Evolutionary conservation across 495 filamentous ascomycete genomes (phyloP), one percentile per base, ranked within the genome.

Genomic region (Coniosporium apollinis): DNA sequence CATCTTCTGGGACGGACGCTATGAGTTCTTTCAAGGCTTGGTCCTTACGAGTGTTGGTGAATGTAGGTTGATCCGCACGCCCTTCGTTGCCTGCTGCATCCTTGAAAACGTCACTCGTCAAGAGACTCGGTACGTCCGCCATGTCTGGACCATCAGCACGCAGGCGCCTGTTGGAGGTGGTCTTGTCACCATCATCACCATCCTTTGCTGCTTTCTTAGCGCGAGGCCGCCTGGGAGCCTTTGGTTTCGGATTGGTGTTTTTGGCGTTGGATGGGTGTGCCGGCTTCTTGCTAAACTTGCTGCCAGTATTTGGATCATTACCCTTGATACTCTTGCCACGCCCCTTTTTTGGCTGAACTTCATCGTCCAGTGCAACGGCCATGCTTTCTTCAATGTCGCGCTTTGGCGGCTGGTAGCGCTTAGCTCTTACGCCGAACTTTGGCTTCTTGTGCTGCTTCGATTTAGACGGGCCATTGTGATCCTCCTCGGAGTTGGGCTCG

Each of bases 1-100:
- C 26, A 5, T 45, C 44, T 7, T 19, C 9, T 1, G 53, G 47
- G 0, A 58, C 36, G 18, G 42, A 45, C 1, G 53, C 51, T 31
- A 58, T 48, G 20, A 58, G 31, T 36, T 46, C 33, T 33, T 46
- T 48, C 25, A 56, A 31, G 16, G 52, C 48, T 9, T 51, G 38
- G 5, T 37, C 20, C 17, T 48, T 49, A 13, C 32, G 43, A n/a
- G 19, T 35, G 11, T 28, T 20, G n/a, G 20, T 30, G 19, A 46
- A 33, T 5, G 9, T 36, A 29, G 48, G 45, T 13, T 43, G 38
- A 3, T 45, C 52, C 16, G 42, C 37, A 9, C 31, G 42, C 32
- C 47, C 36, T 15, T 39, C 33, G 9, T 29, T 34, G 2, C 39
- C 44, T 32, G 45, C 37, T 3, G 39, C 35, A 14, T 55, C 45